These are phyloP conservation scores for Grosmannia serpens DNA, from an alignment of 2,329 filamentous ascomycete species.

Conservation along the genomic window DNA sequence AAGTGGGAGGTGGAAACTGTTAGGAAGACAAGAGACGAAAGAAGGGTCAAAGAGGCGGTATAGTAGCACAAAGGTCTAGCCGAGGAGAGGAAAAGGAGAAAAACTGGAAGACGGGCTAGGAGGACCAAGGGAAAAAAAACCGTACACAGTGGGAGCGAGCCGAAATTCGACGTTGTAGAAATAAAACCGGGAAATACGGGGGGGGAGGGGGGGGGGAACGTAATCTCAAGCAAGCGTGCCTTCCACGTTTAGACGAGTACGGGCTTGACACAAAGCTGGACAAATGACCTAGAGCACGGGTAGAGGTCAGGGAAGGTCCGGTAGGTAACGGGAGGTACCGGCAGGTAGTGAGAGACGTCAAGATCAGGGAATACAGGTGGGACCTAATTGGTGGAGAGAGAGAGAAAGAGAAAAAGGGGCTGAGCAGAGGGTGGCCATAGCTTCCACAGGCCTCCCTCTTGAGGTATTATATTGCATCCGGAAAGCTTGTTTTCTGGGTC, in stretches of 20 bases:
- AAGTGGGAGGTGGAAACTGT: conserved; percentile 4
- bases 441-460: neutral
- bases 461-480: neutral
- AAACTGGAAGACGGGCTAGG: neutral
- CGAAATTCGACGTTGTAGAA: neutral
- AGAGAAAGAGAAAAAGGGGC: neutral
- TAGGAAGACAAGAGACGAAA: conserved; percentile 1
- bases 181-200: neutral
- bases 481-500: neutral
- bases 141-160: neutral
- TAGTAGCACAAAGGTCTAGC: neutral
- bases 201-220: neutral
- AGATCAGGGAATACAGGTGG: neutral
- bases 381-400: neutral
- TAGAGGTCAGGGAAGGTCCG: neutral
- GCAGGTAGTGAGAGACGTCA: neutral
- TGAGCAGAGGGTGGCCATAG: neutral
- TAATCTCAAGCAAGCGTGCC: neutral
- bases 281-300: neutral
- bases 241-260: neutral
- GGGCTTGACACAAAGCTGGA: neutral
- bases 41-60: neutral
- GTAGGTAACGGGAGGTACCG: conserved; percentile 2
- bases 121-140: no score
- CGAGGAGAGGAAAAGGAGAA: neutral